These are phyloP conservation scores for Murraya koenigii DNA, from an alignment of 345 rosid genomes.

Conservation along the genomic window DNA sequence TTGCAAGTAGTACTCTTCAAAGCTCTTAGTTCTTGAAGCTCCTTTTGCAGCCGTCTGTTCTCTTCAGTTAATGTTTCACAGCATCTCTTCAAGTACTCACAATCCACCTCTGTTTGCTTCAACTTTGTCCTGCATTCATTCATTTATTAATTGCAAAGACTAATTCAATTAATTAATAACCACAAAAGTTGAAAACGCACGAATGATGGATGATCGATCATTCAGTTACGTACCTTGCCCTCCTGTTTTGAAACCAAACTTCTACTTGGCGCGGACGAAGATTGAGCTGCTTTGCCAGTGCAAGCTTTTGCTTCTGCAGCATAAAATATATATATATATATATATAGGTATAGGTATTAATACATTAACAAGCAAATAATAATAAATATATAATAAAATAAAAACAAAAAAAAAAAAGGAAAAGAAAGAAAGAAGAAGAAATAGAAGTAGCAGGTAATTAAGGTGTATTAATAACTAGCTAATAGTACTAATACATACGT, in stretches of 20 bases:
- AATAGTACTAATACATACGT: not conserved
- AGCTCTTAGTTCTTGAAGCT: slow-evolving; percentile 43
- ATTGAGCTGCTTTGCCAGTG: slow-evolving; percentile 49
- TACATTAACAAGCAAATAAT: not conserved
- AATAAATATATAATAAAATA: too few species aligned
- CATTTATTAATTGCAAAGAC: not conserved
- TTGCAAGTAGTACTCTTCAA: slow-evolving; percentile 8
- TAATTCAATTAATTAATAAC: not conserved
- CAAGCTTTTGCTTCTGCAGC: slow-evolving; percentile 52
- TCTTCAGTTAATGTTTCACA: slow-evolving; percentile 62
- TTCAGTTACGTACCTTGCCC: slow-evolving; percentile 40
- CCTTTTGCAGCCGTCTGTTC: slow-evolving; percentile 52
- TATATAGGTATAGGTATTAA: too few species aligned
- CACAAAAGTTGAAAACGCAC: too few species aligned
- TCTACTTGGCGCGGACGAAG: slow-evolving; percentile 61
- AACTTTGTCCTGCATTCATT: slow-evolving; percentile 43
- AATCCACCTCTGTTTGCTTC: slow-evolving; percentile 65
- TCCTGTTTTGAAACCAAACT: slow-evolving; percentile 64
- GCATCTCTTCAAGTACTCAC: slow-evolving; percentile 54
- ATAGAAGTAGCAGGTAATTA: too few species aligned
- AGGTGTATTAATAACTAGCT: too few species aligned
- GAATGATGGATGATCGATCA: too few species aligned
- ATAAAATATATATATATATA: too few species aligned
- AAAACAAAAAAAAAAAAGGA: not conserved
- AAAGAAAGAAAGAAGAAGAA: too few species aligned